Evolutionary conservation across 2,329 filamentous ascomycete genomes (phyloP).

Genomic region (Lomentospora prolificans): DNA sequence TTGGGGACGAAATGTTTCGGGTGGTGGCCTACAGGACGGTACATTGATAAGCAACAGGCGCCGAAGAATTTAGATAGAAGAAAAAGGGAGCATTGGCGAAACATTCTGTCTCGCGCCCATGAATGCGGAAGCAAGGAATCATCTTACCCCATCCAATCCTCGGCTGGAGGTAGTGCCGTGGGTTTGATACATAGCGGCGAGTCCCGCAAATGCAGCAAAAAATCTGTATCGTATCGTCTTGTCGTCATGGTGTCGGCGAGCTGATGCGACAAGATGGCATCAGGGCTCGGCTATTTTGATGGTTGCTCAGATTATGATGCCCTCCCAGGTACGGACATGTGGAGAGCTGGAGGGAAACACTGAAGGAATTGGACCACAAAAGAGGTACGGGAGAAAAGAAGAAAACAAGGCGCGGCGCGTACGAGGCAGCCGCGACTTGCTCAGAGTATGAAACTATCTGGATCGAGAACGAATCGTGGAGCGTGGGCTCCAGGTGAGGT

Average conservation of each 20-base stretch:
- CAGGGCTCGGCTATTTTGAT: constrained; percentile 1
- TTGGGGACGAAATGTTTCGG: constrained; percentile 7
- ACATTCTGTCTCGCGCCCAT: constrained; percentile 2
- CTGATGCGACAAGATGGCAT: constrained; percentile 8
- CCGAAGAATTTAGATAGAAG: neutral
- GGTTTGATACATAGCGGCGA: constrained; percentile 82
- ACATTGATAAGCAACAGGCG: neutral
- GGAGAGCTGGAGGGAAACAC: neutral
- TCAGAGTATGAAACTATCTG: neutral
- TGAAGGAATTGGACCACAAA: neutral
- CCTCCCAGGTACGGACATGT: neutral
- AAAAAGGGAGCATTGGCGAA: neutral
- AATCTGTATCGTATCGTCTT: constrained; percentile 63
- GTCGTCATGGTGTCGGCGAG: constrained; percentile 4
- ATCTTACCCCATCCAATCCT: constrained; percentile 93
- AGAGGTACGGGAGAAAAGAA: neutral
- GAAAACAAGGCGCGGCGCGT: constrained; percentile 5
- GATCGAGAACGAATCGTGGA: neutral
- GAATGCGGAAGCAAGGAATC: neutral
- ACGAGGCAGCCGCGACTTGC: constrained; percentile 6
- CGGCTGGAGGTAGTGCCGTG: constrained; percentile 65
- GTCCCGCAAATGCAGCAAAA: constrained; percentile 64
- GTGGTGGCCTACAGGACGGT: neutral
- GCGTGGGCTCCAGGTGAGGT: neutral
- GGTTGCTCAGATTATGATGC: neutral